phyloP scores from a whole-genome alignment of 768 basidiomycete genomes.

The Paxillus ammoniavirescens region DNA sequence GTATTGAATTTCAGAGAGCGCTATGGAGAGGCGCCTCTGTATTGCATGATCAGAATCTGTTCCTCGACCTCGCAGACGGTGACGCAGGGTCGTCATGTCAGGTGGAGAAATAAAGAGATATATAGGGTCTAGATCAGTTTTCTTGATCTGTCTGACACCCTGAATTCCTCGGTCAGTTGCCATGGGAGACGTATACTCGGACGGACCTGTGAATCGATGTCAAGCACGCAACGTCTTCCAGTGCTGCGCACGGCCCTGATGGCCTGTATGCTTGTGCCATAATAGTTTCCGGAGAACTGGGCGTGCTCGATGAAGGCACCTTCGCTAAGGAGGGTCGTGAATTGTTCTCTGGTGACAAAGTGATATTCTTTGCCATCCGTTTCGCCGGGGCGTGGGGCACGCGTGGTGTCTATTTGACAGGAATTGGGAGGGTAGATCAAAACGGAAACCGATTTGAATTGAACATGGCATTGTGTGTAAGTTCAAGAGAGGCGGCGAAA shows the following conservation, averaged over 20 bases:
- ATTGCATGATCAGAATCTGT: conserved; percentile 79
- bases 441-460: neutral
- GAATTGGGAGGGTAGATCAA: neutral
- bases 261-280: conserved; percentile 86
- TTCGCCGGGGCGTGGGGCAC: conserved; percentile 80
- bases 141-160: conserved; percentile 92
- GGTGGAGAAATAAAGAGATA: conserved; percentile 94
- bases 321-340: conserved; percentile 63
- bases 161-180: conserved; percentile 28
- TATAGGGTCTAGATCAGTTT: conserved; percentile 76
- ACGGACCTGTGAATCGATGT: conserved; percentile 92
- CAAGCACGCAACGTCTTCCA: conserved; percentile 85
- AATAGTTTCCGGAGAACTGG: conserved; percentile 88
- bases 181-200: conserved; percentile 2
- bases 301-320: conserved; percentile 92
- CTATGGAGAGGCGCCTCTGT: conserved; percentile 72
- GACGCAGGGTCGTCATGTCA: conserved; percentile 62
- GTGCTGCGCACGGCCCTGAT: conserved; percentile 63
- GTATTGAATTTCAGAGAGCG: conserved; percentile 78
- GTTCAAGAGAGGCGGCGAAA: conserved; percentile 7
- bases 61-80: conserved; percentile 73
- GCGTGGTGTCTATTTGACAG: conserved; percentile 78
- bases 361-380: conserved; percentile 82
- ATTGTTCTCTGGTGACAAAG: conserved; percentile 72
- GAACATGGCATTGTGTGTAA: neutral